phyloP scores from a whole-genome alignment of 768 basidiomycete species.

The Serendipita sp. region DNA sequence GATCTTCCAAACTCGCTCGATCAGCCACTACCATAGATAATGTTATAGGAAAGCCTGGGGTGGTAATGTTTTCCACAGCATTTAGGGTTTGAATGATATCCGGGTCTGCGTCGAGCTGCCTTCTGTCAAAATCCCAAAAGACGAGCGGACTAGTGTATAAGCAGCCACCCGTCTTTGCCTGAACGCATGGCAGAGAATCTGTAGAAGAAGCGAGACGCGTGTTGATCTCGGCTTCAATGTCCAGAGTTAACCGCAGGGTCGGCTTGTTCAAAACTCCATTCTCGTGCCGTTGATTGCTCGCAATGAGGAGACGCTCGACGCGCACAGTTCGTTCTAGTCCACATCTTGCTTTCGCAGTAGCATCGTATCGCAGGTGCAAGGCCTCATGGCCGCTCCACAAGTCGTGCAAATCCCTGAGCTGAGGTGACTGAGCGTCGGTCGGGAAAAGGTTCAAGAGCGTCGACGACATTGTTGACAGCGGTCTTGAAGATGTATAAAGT shows the following conservation, averaged over 20 bases:
- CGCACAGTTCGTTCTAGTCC: conserved; percentile 52
- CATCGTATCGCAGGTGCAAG: conserved; percentile 51
- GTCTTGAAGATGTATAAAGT: conserved; percentile 60
- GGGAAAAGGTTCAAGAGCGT: conserved; percentile 36
- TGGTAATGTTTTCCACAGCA: conserved; percentile 33
- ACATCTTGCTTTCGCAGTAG: conserved; percentile 55
- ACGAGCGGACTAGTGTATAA: conserved; percentile 56
- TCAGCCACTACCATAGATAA: conserved; percentile 67
- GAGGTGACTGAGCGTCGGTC: conserved; percentile 30
- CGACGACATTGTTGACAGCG: conserved; percentile 33
- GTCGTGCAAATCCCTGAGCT: conserved; percentile 38
- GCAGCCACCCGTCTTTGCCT: conserved; percentile 36
- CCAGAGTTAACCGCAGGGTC: conserved; percentile 45
- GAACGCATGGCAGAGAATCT: conserved; percentile 36
- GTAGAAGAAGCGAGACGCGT: conserved; percentile 23
- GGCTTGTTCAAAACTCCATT: conserved; percentile 42
- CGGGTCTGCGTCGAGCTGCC: conserved; percentile 32
- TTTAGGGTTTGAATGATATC: conserved; percentile 45
- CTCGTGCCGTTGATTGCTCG: conserved; percentile 29
- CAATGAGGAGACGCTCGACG: conserved; percentile 60
- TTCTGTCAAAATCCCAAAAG: conserved; percentile 57
- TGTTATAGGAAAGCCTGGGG: conserved; percentile 49
- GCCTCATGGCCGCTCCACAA: conserved; percentile 53
- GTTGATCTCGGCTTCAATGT: conserved; percentile 43
- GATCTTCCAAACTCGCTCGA: conserved; percentile 38